Evolutionary conservation across 331 rosid species (phyloP).

Genomic region (Acacia pycnantha): DNA sequence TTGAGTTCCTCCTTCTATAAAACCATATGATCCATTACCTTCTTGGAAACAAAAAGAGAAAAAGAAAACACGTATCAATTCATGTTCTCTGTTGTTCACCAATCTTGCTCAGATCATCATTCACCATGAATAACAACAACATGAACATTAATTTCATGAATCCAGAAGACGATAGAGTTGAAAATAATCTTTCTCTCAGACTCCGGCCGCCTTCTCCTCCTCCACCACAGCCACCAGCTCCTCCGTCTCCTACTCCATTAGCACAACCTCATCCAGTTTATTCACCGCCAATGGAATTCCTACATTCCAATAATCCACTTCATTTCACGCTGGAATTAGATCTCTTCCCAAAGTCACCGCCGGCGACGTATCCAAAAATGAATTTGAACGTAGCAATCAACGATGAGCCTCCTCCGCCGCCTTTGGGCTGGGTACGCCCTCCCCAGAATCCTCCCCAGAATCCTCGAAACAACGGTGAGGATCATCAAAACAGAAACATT

Average conservation of each 20-base stretch:
- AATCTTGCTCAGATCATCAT: not conserved
- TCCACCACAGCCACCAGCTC: not conserved
- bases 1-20: not conserved
- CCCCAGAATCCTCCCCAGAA: not conserved
- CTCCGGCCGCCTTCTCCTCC: not conserved
- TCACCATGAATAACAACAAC: not conserved
- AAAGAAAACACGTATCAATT: too few species aligned
- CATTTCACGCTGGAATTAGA: not conserved
- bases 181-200: not conserved
- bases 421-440: not conserved
- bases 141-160: too few species aligned
- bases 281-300: not conserved
- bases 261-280: not conserved
- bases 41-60: too few species aligned
- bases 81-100: too few species aligned
- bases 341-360: not conserved
- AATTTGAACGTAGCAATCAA: not conserved
- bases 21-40: not conserved
- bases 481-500: not conserved
- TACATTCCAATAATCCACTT: not conserved
- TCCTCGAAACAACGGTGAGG: not conserved
- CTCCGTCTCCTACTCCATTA: not conserved
- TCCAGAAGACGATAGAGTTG: too few species aligned
- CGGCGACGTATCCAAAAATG: too few species aligned
- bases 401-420: rapidly evolving